These are phyloP conservation scores for Chenopodium album DNA, from an alignment of 148 eudicot genomes.

Conservation along the genomic window DNA sequence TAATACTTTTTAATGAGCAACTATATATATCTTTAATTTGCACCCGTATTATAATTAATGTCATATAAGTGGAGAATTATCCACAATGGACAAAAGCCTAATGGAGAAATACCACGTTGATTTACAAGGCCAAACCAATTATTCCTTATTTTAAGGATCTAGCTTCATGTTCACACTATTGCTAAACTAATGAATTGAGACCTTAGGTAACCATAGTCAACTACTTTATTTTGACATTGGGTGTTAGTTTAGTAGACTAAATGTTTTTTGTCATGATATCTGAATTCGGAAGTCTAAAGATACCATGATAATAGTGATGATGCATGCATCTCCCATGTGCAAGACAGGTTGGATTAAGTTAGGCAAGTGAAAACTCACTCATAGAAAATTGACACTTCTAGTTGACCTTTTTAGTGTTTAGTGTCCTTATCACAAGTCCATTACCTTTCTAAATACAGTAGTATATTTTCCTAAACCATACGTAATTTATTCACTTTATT, in stretches of 20 bases:
- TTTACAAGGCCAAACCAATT: too few species aligned
- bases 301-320: neutral
- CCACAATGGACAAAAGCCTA: too few species aligned
- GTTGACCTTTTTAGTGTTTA: slow-evolving; percentile 4
- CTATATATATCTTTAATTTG: too few species aligned
- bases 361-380: slow-evolving; percentile 20
- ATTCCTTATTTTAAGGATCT: too few species aligned
- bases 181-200: too few species aligned
- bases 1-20: too few species aligned
- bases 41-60: too few species aligned
- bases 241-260: neutral
- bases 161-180: too few species aligned
- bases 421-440: neutral
- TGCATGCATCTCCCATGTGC: slow-evolving; percentile 4
- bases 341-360: slow-evolving; percentile 19
- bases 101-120: too few species aligned
- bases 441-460: neutral
- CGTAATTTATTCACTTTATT: neutral
- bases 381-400: neutral
- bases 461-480: neutral
- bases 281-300: neutral
- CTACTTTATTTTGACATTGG: neutral
- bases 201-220: neutral
- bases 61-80: too few species aligned
- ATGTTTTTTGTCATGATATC: neutral